phyloP scores from a whole-genome alignment of 176 grass and related monocot genomes.

The Oryza longistaminata region DNA sequence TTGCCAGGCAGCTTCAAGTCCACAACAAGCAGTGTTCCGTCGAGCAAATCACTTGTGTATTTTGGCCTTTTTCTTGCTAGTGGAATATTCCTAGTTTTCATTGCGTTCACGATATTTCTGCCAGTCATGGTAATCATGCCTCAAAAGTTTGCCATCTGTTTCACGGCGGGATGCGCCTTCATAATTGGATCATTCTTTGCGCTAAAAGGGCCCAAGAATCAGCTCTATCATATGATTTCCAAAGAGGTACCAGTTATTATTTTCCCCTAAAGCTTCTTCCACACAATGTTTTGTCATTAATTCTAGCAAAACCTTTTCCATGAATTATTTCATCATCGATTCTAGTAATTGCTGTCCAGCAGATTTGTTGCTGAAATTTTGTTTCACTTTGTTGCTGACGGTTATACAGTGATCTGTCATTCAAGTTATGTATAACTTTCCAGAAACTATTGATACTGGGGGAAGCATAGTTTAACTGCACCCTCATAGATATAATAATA shows the following conservation, averaged over 20 bases:
- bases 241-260: slow-evolving; percentile 65
- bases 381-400: background rate
- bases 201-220: slow-evolving; percentile 87
- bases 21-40: slow-evolving; percentile 78
- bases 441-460: too few relatives aligned
- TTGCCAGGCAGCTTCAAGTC: slow-evolving; percentile 79
- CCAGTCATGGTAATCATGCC: slow-evolving; percentile 95
- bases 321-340: background rate
- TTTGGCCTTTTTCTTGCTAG: slow-evolving; percentile 85
- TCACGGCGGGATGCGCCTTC: slow-evolving; percentile 78
- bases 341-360: background rate
- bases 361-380: slow-evolving; percentile 10
- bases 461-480: background rate
- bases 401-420: too few relatives aligned
- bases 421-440: too few relatives aligned
- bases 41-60: slow-evolving; percentile 85
- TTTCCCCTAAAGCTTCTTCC: background rate
- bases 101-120: slow-evolving; percentile 94
- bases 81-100: slow-evolving; percentile 86
- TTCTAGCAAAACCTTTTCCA: background rate
- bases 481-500: slow-evolving; percentile 1
- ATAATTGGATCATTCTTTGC: slow-evolving; percentile 98
- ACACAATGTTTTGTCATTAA: background rate
- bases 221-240: slow-evolving; percentile 89
- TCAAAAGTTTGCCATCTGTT: slow-evolving; percentile 96